Evolutionary conservation across 208 protist species (phyloP), one percentile per base, ranked within the genome.

Genomic region (Giardia muris): DNA sequence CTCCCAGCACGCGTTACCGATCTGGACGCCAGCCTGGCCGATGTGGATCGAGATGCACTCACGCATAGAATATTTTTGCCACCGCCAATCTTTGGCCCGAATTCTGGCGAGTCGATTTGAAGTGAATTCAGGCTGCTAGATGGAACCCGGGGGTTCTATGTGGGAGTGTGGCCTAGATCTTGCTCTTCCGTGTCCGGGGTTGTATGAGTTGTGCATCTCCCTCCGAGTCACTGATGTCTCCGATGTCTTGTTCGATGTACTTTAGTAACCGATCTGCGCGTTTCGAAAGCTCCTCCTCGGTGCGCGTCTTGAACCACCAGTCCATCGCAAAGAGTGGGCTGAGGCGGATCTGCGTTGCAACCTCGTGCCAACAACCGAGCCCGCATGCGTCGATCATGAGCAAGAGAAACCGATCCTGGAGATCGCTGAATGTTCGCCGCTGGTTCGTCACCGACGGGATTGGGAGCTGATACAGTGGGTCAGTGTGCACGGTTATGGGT

Each of bases 1-100:
- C 92, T 97, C 96, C 96, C 98, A 99, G 95, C 97, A 98, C 87
- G 96, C 94, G 92, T 98, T 98, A 95, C 97, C 98, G 39, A 98
- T 95, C 95, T 99, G 97, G 93, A 96, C 95, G 95, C 98, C 97
- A 92, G 97, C 97, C 95, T 98, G 97, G 92, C 97, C 97, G 94
- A 98, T 94, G 94, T 98, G 96, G 93, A 98, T 96, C 90, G 95
- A 97, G 93, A 98, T 97, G 46, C 94, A 92, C 92, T 98, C 96
- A 94, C 97, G 95, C 97, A 97, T 98, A 10, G n/a, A 45, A 45
- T 46, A 46, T 89, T 76, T n/a, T n/a, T n/a, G n/a, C n/a, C n/a
- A n/a, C n/a, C n/a, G n/a, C n/a, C n/a, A n/a, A n/a, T n/a, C n/a
- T n/a, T n/a, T n/a, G n/a, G n/a, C n/a, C n/a, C n/a, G n/a, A n/a